Base-by-base conservation (phyloP, 495 filamentous ascomycete species). In the Xylaria telfairii region DNA sequence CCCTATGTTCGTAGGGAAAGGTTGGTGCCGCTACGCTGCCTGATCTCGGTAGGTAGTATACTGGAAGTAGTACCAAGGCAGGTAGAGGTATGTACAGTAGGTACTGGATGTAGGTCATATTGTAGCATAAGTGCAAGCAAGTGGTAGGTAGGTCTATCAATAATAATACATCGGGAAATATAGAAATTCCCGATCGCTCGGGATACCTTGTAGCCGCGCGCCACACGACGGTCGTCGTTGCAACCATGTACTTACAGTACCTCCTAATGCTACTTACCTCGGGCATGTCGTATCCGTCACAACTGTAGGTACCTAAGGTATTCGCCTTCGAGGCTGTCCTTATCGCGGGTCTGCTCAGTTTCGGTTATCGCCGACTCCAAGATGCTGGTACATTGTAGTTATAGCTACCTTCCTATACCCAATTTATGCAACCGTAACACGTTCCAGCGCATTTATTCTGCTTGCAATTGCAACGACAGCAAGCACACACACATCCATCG, bases 161-260 rank as follows among this genome's bases (percentile, higher is more conserved):
- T n/a, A 19, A 21, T n/a, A 37, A 37, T 59, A 37, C 56, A 21
- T 59, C 19, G 42, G 42, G 13, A 65, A 24, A 37, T 65, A 65
- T 65, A 65, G 62, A 28, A 51, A 28, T 51, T 65, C 62, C 62
- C 62, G 62, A 65, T 65, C 62, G 37, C 62, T 65, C 62, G 62
- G 61, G 44, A 34, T 49, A 15, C 44, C 62, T 65, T 49, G 62
- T 65, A 65, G 62, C 62, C 62, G 62, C 62, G 30, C 44, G 62
- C 62, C 62, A 65, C 62, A 34, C 30, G 21, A 51, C 44, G n/a
- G n/a, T n/a, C 62, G 9, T 51, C 37, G 10, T 17, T 65, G 44
- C 42, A 51, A 51, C 62, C 19, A 51, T 44, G 44, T 30, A 54
- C 8, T 4, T 37, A 46, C 12, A 2, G 3, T n/a, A 46, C 44